Evolutionary conservation across 2,329 filamentous ascomycete species (phyloP).

Genomic region (Penicillium sp.): DNA sequence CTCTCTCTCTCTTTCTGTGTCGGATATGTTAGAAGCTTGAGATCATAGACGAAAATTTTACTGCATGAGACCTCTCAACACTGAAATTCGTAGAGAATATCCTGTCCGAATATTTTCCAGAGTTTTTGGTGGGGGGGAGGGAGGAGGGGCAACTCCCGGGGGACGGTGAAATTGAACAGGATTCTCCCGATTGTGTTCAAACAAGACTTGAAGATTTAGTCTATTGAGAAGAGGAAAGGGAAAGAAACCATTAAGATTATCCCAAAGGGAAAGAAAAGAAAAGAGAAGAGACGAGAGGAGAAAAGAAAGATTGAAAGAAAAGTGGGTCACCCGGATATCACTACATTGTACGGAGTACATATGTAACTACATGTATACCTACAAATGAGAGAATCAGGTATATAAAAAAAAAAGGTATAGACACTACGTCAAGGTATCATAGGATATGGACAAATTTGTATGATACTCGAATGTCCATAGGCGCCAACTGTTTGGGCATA

Average conservation of each 20-base stretch:
- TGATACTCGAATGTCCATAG: slow-evolving; percentile 19
- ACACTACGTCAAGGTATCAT: slow-evolving; percentile 8
- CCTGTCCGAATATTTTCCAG: not conserved
- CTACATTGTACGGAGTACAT: not conserved
- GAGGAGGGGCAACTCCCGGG: slow-evolving; percentile 6
- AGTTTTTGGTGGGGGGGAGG: slow-evolving; percentile 7
- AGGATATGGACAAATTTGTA: slow-evolving; percentile 26
- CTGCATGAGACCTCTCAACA: not conserved
- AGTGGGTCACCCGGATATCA: not conserved
- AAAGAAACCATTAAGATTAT: not conserved
- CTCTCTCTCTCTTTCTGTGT: not conserved
- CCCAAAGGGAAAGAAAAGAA: no score
- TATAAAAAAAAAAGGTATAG: not conserved
- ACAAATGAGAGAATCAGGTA: no score
- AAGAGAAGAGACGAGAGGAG: not conserved
- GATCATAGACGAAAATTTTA: not conserved
- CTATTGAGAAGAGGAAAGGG: not conserved
- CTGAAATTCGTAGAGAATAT: not conserved
- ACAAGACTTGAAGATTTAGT: not conserved
- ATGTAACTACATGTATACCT: no score
- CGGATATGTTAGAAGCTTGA: not conserved
- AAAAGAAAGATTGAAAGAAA: not conserved
- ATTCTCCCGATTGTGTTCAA: not conserved
- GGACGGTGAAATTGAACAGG: not conserved
- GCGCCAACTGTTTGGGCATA: slow-evolving; percentile 17